Conservation (phyloP, 345 rosid genomes). For the Clausena lansium region DNA sequence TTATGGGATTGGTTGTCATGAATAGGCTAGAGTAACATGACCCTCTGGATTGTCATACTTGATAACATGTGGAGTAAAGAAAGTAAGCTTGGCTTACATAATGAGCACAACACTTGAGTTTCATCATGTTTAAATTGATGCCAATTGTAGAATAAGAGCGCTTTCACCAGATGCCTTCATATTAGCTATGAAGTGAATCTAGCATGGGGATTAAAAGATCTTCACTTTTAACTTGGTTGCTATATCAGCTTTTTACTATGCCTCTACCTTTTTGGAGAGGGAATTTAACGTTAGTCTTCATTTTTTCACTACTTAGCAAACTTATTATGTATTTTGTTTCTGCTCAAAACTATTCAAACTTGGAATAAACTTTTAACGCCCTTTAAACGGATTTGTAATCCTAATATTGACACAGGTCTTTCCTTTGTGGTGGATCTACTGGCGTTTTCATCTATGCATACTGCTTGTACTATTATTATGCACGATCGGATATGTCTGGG, state of each 20-base stretch:
- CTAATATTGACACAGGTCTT: conserved; percentile 38
- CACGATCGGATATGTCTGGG: conserved; percentile 50
- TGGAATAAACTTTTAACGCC: not conserved
- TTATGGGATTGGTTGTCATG: not conserved
- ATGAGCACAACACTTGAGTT: not conserved
- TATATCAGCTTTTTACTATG: not conserved
- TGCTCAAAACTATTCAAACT: not conserved
- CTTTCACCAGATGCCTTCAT: not conserved
- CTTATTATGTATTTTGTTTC: not conserved
- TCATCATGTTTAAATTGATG: not conserved
- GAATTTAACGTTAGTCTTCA: not conserved
- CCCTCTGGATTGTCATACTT: not conserved
- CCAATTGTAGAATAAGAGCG: not conserved
- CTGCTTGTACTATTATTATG: conserved; percentile 48
- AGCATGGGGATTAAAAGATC: not conserved
- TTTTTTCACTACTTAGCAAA: not conserved
- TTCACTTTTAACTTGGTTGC: not conserved
- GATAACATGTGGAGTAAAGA: not conserved
- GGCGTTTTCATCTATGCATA: conserved; percentile 46
- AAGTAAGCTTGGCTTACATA: not conserved
- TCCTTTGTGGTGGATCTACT: conserved; percentile 53
- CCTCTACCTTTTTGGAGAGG: not conserved
- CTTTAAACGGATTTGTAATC: not conserved
- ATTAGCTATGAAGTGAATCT: not conserved
- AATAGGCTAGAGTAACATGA: not conserved